A percentile compares a stretch with the other conserved stretches of the same genome.
Conservation (phyloP, 306 rosid species). For the Cercis canadensis region DNA sequence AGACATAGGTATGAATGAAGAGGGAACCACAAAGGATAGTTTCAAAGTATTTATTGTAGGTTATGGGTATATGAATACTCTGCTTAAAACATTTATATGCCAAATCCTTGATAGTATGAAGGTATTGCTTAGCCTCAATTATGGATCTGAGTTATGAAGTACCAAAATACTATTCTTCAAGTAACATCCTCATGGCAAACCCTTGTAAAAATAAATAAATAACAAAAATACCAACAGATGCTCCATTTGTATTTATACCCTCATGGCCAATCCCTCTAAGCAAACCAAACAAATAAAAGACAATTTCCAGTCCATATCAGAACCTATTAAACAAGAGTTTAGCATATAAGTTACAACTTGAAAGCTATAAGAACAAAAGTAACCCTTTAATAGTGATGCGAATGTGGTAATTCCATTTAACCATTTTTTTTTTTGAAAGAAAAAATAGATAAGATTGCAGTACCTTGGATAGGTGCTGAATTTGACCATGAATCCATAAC, state of each 20-base stretch:
- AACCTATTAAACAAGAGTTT: too few relatives aligned
- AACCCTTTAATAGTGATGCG: neutral
- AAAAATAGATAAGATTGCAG: neutral
- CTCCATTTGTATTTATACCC: neutral
- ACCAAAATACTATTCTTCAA: neutral
- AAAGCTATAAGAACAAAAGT: constrained; percentile 1
- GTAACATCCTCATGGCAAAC: neutral
- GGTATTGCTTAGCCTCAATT: constrained; percentile 7
- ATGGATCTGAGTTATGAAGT: neutral
- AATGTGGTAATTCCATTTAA: neutral
- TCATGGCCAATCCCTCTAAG: neutral
- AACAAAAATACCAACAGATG: neutral
- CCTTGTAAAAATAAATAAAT: neutral
- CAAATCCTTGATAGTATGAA: constrained; percentile 2
- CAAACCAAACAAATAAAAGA: constrained; percentile 18
- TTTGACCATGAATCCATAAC: constrained; percentile 84
- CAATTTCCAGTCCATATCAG: neutral
- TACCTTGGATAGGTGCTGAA: constrained; percentile 88
- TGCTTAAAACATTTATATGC: neutral
- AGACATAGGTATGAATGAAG: too few relatives aligned
- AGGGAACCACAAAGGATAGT: neutral
- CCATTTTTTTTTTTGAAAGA: neutral
- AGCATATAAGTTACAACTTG: neutral
- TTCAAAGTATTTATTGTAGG: neutral
- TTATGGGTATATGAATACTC: neutral